phyloP scores from a whole-genome alignment of 441 rosid genomes.

The Brassica hybrid region DNA sequence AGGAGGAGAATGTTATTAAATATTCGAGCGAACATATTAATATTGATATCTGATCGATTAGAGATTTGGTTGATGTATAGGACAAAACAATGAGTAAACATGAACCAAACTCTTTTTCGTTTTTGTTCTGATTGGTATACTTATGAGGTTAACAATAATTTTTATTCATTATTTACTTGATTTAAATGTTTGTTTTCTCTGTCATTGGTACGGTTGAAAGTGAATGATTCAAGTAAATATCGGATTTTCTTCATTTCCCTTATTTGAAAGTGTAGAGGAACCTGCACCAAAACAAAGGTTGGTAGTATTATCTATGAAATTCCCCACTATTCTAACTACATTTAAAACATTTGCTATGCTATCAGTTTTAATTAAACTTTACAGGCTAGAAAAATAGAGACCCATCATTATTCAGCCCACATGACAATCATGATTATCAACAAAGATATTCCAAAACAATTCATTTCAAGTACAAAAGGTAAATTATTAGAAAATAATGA shows the following conservation, averaged over 20 bases:
- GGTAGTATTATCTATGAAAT: background rate
- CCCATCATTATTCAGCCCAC: constrained; percentile 1
- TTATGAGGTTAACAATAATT: background rate
- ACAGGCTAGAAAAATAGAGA: background rate
- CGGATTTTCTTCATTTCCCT: background rate
- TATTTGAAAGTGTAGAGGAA: background rate
- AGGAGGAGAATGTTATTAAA: background rate
- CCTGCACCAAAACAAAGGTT: background rate
- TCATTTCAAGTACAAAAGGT: background rate
- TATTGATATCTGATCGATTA: background rate
- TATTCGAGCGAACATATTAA: background rate
- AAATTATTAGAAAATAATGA: constrained; percentile 3
- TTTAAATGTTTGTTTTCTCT: background rate
- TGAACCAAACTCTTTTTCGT: background rate
- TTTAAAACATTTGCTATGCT: constrained; percentile 1
- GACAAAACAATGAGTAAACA: constrained; percentile 1
- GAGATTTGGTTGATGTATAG: background rate
- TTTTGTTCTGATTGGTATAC: background rate
- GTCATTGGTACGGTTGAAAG: background rate
- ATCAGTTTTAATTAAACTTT: background rate
- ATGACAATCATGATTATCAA: background rate
- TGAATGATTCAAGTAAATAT: background rate
- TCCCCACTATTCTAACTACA: background rate
- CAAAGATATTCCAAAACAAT: background rate
- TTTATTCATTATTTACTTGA: background rate